A percentile compares a stretch with the other conserved stretches of the same genome.
These are phyloP conservation scores for Ochromonadaceae sp. DNA, from an alignment of 352 stramenopile species.

Conservation along the genomic window DNA sequence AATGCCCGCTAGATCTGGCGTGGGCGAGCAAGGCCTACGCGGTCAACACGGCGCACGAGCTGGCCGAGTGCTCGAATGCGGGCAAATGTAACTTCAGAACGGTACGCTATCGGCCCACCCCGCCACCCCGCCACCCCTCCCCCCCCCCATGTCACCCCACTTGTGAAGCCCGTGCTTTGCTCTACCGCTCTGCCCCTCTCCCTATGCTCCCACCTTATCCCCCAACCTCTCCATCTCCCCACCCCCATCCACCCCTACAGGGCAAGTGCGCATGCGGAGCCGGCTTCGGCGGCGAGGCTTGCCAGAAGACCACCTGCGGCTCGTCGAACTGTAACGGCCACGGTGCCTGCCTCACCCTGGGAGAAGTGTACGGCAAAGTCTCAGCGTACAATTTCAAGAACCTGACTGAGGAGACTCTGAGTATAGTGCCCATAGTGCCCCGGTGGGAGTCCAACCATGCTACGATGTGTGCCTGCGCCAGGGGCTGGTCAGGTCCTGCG, in stretches of 20 bases:
- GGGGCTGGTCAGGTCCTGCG: constrained; percentile 52
- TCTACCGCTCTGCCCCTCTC: too few relatives aligned
- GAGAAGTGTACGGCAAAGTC: constrained; percentile 18
- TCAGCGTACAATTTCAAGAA: neutral
- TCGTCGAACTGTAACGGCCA: constrained; percentile 23
- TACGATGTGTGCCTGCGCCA: constrained; percentile 54
- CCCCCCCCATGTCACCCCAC: neutral
- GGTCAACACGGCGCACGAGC: constrained; percentile 32
- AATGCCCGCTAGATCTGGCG: constrained; percentile 44
- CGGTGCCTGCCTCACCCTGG: constrained; percentile 25
- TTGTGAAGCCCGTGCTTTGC: neutral
- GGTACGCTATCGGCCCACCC: constrained; percentile 22
- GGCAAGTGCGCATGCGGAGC: neutral
- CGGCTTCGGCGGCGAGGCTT: neutral
- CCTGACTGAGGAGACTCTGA: neutral
- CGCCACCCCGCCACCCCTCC: neutral
- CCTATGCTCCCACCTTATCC: too few relatives aligned
- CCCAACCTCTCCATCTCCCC: constrained; percentile 33
- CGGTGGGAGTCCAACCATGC: constrained; percentile 28
- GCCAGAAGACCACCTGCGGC: constrained; percentile 17
- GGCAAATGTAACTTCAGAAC: constrained; percentile 63
- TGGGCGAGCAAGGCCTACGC: constrained; percentile 58
- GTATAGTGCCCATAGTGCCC: neutral
- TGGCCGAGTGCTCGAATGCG: constrained; percentile 61
- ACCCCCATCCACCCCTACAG: neutral